Evolutionary conservation across 768 basidiomycete genomes (phyloP), one percentile per base, ranked within the genome.

Genomic region (Kwoniella newhampshirensis): DNA sequence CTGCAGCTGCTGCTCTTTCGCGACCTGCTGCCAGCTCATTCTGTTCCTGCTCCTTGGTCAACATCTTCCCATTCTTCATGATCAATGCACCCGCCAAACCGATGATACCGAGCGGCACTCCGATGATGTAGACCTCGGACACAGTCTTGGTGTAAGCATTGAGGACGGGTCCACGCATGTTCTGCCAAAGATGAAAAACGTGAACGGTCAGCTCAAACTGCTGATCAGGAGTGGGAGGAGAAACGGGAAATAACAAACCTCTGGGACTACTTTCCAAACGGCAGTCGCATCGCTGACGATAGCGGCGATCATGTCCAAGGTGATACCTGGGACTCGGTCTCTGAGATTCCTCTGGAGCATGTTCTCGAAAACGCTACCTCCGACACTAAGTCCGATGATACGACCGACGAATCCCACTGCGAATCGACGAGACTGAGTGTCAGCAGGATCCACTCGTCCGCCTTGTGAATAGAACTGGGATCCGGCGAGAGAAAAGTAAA

Each of bases 281-380:
- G 67, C 63, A 11, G 59, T 62, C 8, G 75, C 70, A 36, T 64
- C 66, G 44, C 68, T 62, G 63, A 73, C 59, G 57, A 75, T 57
- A 17, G 48, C 50, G 30, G 54, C 8, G 28, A 62, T 17, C 43
- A 70, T 35, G 2, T 50, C 9, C 27, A 68, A 53, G 9, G 70
- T 51, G 4, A 76, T 41, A 2, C 46, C 49, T 0, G 68, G 54
- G 13, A 71, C 77, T 59, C 66, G 74, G 20, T 59, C 55, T 25
- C 42, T 52, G 9, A 78, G 57, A 37, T 77, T 68, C 45, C 51
- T 39, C 44, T 66, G 66, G 30, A 79, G 64, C 60, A 73, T 65
- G 54, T 75, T 77, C 28, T 70, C 69, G 43, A 78, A 76, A 4
- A 76, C 66, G 1, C 70, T 63, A 7, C 77, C 77, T n/a, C 66